phyloP scores from a whole-genome alignment of 2,329 filamentous ascomycete genomes.

The Sordariomycetes sp. region DNA sequence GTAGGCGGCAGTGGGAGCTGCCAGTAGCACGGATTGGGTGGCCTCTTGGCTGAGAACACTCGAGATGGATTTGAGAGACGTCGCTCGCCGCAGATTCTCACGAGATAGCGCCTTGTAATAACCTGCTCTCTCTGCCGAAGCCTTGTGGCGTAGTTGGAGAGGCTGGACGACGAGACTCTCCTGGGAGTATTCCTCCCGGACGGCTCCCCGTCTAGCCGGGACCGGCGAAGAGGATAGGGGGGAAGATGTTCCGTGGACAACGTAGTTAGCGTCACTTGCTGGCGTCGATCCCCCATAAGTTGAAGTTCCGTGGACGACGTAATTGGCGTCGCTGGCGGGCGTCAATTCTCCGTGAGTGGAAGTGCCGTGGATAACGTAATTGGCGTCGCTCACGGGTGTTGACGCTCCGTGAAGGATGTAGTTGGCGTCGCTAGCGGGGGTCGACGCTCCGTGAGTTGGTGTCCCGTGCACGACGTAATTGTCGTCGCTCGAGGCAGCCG shows the following conservation, averaged over 20 bases:
- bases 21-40: constrained; percentile 19
- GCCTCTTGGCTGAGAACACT: constrained; percentile 38
- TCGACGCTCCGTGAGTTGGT: too few relatives aligned
- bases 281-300: too few relatives aligned
- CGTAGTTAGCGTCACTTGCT: constrained; percentile 28
- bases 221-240: constrained; percentile 24
- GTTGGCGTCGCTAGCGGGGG: constrained; percentile 19
- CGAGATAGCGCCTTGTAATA: constrained; percentile 36
- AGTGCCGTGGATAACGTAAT: too few relatives aligned
- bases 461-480: too few relatives aligned
- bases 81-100: constrained; percentile 34
- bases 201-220: constrained; percentile 12
- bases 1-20: constrained; percentile 24
- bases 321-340: too few relatives aligned
- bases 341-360: constrained; percentile 12
- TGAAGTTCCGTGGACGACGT: too few relatives aligned
- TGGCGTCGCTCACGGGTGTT: constrained; percentile 16
- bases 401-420: constrained; percentile 37
- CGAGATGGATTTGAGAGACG: constrained; percentile 42
- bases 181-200: constrained; percentile 38
- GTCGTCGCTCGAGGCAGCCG: too few relatives aligned
- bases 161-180: constrained; percentile 47
- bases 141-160: constrained; percentile 31
- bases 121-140: constrained; percentile 32
- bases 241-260: constrained; percentile 32